Conservation (phyloP, 495 filamentous ascomycete species). For the Annulohypoxylon moriforme region DNA sequence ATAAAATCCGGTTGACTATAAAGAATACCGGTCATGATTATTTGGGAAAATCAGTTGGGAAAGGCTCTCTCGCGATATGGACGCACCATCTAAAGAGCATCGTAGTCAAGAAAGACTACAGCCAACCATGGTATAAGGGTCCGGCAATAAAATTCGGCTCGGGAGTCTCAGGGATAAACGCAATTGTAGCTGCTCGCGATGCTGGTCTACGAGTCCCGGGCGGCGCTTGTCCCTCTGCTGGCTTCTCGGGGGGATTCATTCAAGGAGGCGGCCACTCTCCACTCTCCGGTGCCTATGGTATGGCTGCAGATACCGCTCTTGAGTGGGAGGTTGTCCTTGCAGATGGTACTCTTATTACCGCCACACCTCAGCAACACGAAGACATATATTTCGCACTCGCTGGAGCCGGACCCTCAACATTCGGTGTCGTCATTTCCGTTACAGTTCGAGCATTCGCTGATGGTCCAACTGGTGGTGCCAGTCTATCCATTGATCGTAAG, state of each 20-base stretch:
- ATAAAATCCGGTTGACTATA: slow-evolving; percentile 59
- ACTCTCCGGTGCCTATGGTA: background rate
- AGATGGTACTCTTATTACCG: background rate
- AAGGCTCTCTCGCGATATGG: slow-evolving; percentile 52
- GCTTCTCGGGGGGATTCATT: background rate
- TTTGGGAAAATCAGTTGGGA: slow-evolving; percentile 55
- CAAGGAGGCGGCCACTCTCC: background rate
- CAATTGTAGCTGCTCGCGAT: background rate
- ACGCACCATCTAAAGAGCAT: background rate
- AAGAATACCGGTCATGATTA: slow-evolving; percentile 61
- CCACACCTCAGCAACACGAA: background rate
- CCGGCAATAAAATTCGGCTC: background rate
- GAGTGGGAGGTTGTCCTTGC: background rate
- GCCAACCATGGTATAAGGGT: background rate
- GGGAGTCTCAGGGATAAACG: background rate
- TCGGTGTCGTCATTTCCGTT: background rate
- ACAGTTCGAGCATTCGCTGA: background rate
- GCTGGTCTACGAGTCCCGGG: background rate
- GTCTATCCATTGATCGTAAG: background rate
- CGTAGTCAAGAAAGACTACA: background rate
- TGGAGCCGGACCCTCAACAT: background rate
- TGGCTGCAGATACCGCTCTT: background rate
- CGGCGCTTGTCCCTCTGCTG: background rate
- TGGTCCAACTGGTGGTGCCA: background rate
- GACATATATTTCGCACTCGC: background rate